These are phyloP conservation scores for Garcia nutans DNA, from an alignment of 345 rosid species.

Conservation along the genomic window DNA sequence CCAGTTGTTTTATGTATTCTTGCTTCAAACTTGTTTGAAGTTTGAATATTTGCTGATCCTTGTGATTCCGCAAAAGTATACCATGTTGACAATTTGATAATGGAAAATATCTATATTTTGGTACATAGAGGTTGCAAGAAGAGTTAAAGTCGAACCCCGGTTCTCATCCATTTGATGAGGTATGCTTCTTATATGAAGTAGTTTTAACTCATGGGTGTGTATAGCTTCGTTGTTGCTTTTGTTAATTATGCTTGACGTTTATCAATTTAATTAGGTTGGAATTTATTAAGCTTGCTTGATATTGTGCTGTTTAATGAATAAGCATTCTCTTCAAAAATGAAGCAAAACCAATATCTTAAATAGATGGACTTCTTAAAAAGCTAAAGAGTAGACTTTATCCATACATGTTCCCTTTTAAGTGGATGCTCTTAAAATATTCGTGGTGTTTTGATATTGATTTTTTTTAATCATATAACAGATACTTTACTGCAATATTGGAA, in stretches of 20 bases:
- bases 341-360: background rate
- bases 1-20: background rate
- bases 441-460: background rate
- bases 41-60: background rate
- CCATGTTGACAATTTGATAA: background rate
- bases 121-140: constrained; percentile 64
- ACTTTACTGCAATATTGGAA: constrained; percentile 90
- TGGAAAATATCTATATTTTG: background rate
- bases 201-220: too few species aligned
- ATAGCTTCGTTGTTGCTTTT: too few species aligned
- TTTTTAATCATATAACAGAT: constrained; percentile 41
- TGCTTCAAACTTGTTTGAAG: background rate
- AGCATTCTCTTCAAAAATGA: too few species aligned
- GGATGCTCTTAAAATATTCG: background rate
- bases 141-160: constrained; percentile 67
- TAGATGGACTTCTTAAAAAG: background rate
- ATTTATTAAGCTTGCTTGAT: background rate
- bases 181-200: constrained; percentile 15
- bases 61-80: background rate
- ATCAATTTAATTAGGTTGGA: background rate
- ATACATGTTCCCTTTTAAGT: background rate
- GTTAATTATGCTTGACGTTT: background rate
- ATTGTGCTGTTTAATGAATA: background rate
- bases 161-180: constrained; percentile 82
- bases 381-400: background rate